Conservation (phyloP, 2,329 filamentous ascomycete species). For the Pseudocercospora macadamiae region DNA sequence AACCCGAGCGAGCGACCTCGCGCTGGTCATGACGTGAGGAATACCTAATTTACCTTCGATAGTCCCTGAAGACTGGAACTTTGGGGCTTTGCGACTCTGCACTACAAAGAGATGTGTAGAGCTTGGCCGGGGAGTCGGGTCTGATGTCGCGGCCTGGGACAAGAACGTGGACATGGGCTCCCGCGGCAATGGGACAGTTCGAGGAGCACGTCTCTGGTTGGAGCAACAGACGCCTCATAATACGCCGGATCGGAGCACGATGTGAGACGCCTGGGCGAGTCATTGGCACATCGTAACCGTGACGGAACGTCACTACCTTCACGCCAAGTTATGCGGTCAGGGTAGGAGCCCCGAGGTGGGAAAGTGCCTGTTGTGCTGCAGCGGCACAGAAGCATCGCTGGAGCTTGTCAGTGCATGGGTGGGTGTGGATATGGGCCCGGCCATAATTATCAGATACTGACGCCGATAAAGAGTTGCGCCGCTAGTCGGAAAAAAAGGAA, state of each 20-base stretch:
- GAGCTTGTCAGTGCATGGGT: background rate
- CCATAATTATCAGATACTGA: background rate
- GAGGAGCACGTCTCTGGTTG: background rate
- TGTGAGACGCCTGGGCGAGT: conserved; percentile 2
- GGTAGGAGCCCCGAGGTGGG: background rate
- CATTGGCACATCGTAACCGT: conserved; percentile 2
- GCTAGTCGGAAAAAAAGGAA: background rate
- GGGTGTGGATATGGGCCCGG: background rate
- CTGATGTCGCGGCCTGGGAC: background rate
- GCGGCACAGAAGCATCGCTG: background rate
- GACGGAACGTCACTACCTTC: background rate
- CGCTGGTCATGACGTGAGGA: background rate
- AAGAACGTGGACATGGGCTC: background rate
- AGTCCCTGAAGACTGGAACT: conserved; percentile 1
- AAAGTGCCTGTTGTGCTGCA: background rate
- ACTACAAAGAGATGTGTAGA: background rate
- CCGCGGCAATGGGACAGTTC: background rate
- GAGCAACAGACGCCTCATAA: background rate
- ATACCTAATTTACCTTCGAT: background rate
- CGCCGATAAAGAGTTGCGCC: background rate
- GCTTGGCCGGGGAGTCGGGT: background rate
- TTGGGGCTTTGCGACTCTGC: background rate
- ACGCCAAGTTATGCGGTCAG: conserved; percentile 1
- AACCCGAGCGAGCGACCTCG: conserved; percentile 1
- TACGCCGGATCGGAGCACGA: background rate